Base-by-base conservation (phyloP, 2,329 filamentous ascomycete genomes). In the Elsinoe necatrix region DNA sequence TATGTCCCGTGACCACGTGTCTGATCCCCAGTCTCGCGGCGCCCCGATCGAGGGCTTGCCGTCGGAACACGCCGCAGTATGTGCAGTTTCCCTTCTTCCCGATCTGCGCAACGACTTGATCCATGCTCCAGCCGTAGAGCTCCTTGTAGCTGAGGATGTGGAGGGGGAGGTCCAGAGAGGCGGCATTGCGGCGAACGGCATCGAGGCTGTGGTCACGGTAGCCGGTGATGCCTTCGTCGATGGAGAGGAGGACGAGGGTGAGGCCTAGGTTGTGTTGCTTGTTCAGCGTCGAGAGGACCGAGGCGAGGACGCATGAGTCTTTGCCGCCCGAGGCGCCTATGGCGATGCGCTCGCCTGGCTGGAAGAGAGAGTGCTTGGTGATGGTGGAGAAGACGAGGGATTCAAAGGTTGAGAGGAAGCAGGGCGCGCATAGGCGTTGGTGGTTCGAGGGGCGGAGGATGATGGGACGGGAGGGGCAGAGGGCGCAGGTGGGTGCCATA, bases 1-100 rank as follows among this genome's bases (percentile, higher is more conserved):
- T 98, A 71, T 98, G 93, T 1, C 93, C 93, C 0, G 93, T 98
- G 16, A 98, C 89, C 4, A 98, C 91, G 72, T 98, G 93, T 64
- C 83, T 84, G 65, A 98, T 95, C 0, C 83, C 85, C 57, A 98
- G 74, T 70, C 87, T 85, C 64, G 89, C 91, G 4, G 93, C 90
- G 16, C 93, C 93, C 7, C 93, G 83, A 69, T 98, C 93, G 31
- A 98, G 78, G 1, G 93, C 93, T 73, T 98, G 93, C 58, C 95
- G 81, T 55, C 93, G 80, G 68, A 98, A 98, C 16, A 98, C 93
- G 12, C 93, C 93, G 67, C 93, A 98, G 67, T 98, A 98, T 27
- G 95, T 98, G 78, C 93, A 98, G 72, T 98, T 98, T 27, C 92
- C 91, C 71, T 96, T 97, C 75, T 96, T 97, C 12, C 93, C 93